A percentile compares a stretch with the other conserved stretches of the same genome.
Conservation (phyloP, 345 rosid species). For the Populus simonii region DNA sequence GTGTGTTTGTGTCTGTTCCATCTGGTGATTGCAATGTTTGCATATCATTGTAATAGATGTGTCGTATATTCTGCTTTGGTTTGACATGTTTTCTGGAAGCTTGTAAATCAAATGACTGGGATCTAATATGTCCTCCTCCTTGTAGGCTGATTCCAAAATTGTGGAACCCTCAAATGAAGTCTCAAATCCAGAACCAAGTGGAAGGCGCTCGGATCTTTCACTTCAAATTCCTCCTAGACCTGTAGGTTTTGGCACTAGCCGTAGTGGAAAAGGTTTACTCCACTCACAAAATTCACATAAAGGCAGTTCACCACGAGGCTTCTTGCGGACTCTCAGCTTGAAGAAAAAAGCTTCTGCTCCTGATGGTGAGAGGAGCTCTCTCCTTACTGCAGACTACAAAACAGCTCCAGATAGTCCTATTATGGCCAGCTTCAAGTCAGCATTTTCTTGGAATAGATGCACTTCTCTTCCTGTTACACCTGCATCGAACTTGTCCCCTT, state of each 20-base stretch:
- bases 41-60: neutral
- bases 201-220: conserved; percentile 60
- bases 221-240: conserved; percentile 71
- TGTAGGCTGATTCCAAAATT: conserved; percentile 43
- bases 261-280: conserved; percentile 49
- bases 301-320: conserved; percentile 55
- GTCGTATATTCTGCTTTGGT: neutral
- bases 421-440: conserved; percentile 32
- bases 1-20: neutral
- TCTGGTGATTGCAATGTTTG: neutral
- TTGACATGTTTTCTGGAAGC: neutral
- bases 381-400: conserved; percentile 53
- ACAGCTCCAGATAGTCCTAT: conserved; percentile 45
- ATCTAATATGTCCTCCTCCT: conserved; percentile 16
- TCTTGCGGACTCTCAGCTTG: conserved; percentile 68
- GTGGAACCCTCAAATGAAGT: conserved; percentile 36
- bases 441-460: conserved; percentile 65
- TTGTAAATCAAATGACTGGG: conserved; percentile 1
- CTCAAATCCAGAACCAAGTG: conserved; percentile 44
- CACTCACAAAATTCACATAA: conserved; percentile 52
- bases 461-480: conserved; percentile 74
- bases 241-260: conserved; percentile 42
- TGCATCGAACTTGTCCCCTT: conserved; percentile 63
- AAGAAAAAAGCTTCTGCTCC: conserved; percentile 48
- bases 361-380: conserved; percentile 64